Conservation (phyloP, 2,329 filamentous ascomycete species). For the Lasiodiplodia gonubiensis region DNA sequence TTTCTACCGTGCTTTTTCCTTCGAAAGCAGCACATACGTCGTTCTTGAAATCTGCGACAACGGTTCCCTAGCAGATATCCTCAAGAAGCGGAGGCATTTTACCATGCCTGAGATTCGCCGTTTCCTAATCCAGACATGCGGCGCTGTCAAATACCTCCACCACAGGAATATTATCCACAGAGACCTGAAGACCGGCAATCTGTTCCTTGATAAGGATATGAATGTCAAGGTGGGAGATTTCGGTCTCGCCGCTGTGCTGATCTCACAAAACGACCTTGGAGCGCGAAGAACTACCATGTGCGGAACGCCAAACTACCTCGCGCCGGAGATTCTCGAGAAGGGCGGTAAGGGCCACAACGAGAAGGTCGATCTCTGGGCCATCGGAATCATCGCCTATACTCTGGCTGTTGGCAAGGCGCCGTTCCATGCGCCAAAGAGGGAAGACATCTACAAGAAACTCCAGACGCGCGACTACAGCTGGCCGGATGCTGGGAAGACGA, state of each 20-base stretch:
- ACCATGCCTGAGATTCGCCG: conserved; percentile 94
- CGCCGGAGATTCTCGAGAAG: conserved; percentile 93
- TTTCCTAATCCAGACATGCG: conserved; percentile 92
- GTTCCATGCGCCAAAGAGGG: conserved; percentile 89
- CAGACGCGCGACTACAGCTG: conserved; percentile 78
- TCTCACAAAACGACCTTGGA: conserved; percentile 89
- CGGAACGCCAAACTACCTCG: conserved; percentile 97
- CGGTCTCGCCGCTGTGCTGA: conserved; percentile 86
- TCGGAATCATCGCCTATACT: conserved; percentile 98
- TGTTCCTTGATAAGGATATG: conserved; percentile 93
- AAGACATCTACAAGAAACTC: conserved; percentile 78
- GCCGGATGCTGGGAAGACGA: conserved; percentile 69
- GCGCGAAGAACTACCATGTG: conserved; percentile 91
- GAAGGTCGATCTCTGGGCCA: conserved; percentile 97
- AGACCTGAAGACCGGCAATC: conserved; percentile 97
- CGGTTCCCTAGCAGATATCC: conserved; percentile 96
- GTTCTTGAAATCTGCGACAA: conserved; percentile 94
- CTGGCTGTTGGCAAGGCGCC: conserved; percentile 96
- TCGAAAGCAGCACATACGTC: conserved; percentile 86
- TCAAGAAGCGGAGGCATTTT: conserved; percentile 86
- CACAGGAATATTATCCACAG: conserved; percentile 94
- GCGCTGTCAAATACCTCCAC: conserved; percentile 98
- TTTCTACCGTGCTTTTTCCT: conserved; percentile 92
- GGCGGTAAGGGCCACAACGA: conserved; percentile 94
- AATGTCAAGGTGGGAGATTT: conserved; percentile 99